phyloP scores from a whole-genome alignment of 345 rosid species.

The Populus nigra region DNA sequence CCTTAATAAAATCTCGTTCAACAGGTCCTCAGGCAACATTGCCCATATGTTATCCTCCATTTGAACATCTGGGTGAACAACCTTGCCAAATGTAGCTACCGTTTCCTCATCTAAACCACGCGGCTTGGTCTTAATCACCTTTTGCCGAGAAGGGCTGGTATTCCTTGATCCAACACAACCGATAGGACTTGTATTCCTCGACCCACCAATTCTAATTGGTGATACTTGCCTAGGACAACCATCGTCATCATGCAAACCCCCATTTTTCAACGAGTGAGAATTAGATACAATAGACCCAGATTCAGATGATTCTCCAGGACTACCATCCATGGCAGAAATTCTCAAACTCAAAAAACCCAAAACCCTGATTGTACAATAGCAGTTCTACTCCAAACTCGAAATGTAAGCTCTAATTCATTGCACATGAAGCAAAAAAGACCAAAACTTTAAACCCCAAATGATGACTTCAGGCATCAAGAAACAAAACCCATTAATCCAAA shows the following conservation, averaged over 20 bases:
- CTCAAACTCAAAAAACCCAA: constrained; percentile 18
- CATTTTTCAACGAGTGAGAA: constrained; percentile 29
- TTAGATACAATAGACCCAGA: constrained; percentile 38
- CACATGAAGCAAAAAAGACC: constrained; percentile 8
- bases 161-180: constrained; percentile 76
- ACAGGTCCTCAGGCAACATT: constrained; percentile 90
- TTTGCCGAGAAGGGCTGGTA: constrained; percentile 83
- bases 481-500: constrained; percentile 23
- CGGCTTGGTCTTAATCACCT: constrained; percentile 82
- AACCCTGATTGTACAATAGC: constrained; percentile 1
- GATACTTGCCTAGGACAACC: constrained; percentile 54
- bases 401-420: constrained; percentile 12
- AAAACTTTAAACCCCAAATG: constrained; percentile 14
- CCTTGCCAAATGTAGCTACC: constrained; percentile 73
- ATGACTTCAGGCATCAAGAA: constrained; percentile 16
- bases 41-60: constrained; percentile 97
- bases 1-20: constrained; percentile 83
- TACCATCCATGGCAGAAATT: constrained; percentile 42
- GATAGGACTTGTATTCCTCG: constrained; percentile 76
- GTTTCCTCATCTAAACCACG: constrained; percentile 94
- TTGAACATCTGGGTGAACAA: constrained; percentile 58
- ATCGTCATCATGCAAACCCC: constrained; percentile 37
- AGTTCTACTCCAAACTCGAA: constrained; percentile 1
- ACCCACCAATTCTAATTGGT: constrained; percentile 59
- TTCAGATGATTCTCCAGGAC: constrained; percentile 45